Conservation (phyloP, 192 early-diverging fungal species). For the Gonapodya prolifera region DNA sequence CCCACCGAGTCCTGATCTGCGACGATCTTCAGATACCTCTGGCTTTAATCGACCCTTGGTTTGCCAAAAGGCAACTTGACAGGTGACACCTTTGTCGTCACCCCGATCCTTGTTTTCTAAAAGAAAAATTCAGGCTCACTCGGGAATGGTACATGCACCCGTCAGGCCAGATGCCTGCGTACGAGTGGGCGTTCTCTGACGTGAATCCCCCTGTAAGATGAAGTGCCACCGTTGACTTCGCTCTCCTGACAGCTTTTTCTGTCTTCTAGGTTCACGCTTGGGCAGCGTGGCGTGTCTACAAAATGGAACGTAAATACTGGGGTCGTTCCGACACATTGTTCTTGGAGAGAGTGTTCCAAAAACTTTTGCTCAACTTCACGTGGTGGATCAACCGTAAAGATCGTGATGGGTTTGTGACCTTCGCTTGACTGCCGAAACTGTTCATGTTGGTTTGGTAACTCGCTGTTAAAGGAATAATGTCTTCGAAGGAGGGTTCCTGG, state of each 20-base stretch:
- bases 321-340: conserved; percentile 13
- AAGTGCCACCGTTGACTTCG: neutral
- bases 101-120: neutral
- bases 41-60: conserved; percentile 18
- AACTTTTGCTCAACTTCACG: conserved; percentile 22
- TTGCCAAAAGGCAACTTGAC: conserved; percentile 17
- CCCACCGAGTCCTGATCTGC: neutral
- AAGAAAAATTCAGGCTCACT: conserved; percentile 13
- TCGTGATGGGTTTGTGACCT: neutral
- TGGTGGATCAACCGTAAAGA: conserved; percentile 45
- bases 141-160: conserved; percentile 22
- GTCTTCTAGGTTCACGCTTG: conserved; percentile 15
- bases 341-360: conserved; percentile 23
- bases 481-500: conserved; percentile 38
- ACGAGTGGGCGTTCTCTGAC: conserved; percentile 22
- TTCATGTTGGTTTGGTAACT: neutral
- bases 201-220: conserved; percentile 13
- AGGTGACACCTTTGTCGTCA: neutral
- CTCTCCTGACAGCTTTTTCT: neutral
- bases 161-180: conserved; percentile 21
- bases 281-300: conserved; percentile 16
- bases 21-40: neutral
- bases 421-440: neutral
- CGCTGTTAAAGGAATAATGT: conserved; percentile 27
- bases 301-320: conserved; percentile 10